Percentiles rank a stretch among this genome's conserved stretches.
phyloP scores from a whole-genome alignment of 2,329 filamentous ascomycete genomes.

The Byssothecium circinans region DNA sequence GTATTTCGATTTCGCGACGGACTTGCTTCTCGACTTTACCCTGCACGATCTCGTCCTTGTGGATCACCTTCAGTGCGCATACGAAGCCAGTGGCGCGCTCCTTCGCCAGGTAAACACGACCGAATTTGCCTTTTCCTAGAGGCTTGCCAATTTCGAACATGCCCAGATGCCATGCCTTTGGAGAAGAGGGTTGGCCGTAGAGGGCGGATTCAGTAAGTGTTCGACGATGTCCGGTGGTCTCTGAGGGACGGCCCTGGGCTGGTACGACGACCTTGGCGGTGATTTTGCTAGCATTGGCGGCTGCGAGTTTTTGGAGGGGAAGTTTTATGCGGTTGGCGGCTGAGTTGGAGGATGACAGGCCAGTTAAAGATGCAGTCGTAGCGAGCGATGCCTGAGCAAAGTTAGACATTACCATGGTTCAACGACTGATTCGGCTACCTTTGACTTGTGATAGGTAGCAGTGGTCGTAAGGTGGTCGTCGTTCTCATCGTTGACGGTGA shows the following conservation, averaged over 20 bases:
- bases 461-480: slow-evolving; percentile 59
- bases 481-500: slow-evolving; percentile 89
- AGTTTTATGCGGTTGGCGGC: slow-evolving; percentile 67
- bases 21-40: slow-evolving; percentile 86
- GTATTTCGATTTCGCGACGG: slow-evolving; percentile 85
- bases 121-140: slow-evolving; percentile 85
- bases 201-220: slow-evolving; percentile 53
- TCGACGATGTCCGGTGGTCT: slow-evolving; percentile 33
- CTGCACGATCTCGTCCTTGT: slow-evolving; percentile 80
- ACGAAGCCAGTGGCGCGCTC: slow-evolving; percentile 79
- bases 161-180: slow-evolving; percentile 74
- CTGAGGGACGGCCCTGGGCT: slow-evolving; percentile 57
- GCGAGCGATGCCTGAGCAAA: slow-evolving; percentile 49
- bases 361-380: slow-evolving; percentile 47
- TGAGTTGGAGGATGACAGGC: slow-evolving; percentile 48
- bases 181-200: slow-evolving; percentile 39
- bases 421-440: slow-evolving; percentile 61
- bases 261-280: slow-evolving; percentile 66
- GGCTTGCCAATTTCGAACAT: slow-evolving; percentile 94
- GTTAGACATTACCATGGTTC: slow-evolving; percentile 14
- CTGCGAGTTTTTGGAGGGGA: slow-evolving; percentile 78
- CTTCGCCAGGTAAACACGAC: slow-evolving; percentile 80
- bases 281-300: slow-evolving; percentile 65
- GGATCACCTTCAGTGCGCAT: slow-evolving; percentile 82
- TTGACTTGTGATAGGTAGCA: slow-evolving; percentile 69